Evolutionary conservation across 805 yeast genomes (phyloP).

Genomic region (Saccharomyces jurei): DNA sequence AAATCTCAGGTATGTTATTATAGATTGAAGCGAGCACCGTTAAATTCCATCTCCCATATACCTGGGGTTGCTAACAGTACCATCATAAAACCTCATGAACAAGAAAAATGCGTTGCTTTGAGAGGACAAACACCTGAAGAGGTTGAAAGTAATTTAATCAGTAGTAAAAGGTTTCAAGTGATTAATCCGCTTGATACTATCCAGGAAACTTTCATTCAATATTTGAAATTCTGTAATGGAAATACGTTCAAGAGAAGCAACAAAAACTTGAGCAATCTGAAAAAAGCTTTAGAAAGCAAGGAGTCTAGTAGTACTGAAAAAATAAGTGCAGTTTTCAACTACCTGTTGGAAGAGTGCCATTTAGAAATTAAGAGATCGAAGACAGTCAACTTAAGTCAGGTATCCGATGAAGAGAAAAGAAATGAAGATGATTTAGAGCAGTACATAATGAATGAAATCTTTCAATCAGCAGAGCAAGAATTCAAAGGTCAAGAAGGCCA

Average conservation of each 20-base stretch:
- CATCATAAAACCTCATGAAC: not conserved
- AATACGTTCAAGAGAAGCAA: constrained; percentile 19
- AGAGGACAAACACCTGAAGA: not conserved
- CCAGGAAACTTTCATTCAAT: constrained; percentile 16
- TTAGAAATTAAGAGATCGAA: constrained; percentile 17
- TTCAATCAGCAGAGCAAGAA: constrained; percentile 1
- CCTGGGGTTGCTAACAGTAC: not conserved
- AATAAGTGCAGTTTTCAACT: constrained; percentile 13
- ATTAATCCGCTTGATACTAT: not conserved
- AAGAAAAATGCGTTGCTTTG: not conserved
- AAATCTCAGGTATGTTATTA: not conserved
- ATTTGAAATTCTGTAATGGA: constrained; percentile 16
- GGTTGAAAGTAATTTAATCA: not conserved
- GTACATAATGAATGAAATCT: constrained; percentile 6
- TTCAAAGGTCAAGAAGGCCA: not conserved
- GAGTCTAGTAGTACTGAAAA: constrained; percentile 4
- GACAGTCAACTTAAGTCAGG: constrained; percentile 9
- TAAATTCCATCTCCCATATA: not conserved
- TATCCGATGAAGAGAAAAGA: constrained; percentile 6
- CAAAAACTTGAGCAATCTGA: constrained; percentile 14
- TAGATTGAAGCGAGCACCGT: not conserved
- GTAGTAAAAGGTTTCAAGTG: not conserved
- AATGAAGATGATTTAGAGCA: constrained; percentile 9
- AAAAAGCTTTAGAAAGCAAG: constrained; percentile 2
- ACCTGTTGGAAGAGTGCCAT: constrained; percentile 17